Evolutionary conservation across 371 early-diverging fungal species (phyloP).

Genomic region (Zychaea mexicana): DNA sequence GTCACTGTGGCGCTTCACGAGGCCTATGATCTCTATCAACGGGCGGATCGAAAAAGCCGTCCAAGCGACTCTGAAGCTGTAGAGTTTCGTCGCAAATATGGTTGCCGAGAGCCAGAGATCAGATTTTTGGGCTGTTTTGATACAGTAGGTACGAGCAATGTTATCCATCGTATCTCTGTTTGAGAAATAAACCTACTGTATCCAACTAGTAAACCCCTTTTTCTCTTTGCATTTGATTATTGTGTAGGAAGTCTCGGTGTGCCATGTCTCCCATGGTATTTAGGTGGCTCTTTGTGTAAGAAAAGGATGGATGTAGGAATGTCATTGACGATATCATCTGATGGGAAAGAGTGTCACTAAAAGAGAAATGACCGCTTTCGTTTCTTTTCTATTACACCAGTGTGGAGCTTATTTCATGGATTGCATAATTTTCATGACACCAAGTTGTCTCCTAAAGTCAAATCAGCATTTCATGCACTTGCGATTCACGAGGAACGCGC

Average conservation of each 20-base stretch:
- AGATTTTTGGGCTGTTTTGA: conserved; percentile 43
- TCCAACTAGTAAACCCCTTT: not conserved
- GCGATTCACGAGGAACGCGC: conserved; percentile 46
- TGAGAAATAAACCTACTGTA: too few relatives aligned
- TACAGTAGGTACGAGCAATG: conserved; percentile 34
- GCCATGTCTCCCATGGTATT: conserved; percentile 39
- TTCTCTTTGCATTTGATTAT: not conserved
- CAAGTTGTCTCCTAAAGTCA: conserved; percentile 28
- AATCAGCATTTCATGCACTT: conserved; percentile 39
- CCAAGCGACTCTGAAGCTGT: not conserved
- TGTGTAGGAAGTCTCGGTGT: conserved; percentile 28
- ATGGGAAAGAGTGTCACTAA: too few relatives aligned
- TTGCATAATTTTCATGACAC: conserved; percentile 37
- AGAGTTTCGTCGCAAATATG: conserved; percentile 22
- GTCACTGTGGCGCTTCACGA: conserved; percentile 10
- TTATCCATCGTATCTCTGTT: not conserved
- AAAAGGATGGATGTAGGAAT: too few relatives aligned
- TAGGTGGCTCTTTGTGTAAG: conserved; percentile 39
- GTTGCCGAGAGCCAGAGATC: conserved; percentile 26
- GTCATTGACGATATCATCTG: too few relatives aligned
- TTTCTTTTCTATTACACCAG: conserved; percentile 6
- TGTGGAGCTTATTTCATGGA: conserved; percentile 30
- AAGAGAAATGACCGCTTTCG: not conserved
- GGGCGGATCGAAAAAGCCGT: conserved; percentile 3
- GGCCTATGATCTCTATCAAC: conserved; percentile 33